Conservation (phyloP, 306 rosid species). For the Nissolia schottii region DNA sequence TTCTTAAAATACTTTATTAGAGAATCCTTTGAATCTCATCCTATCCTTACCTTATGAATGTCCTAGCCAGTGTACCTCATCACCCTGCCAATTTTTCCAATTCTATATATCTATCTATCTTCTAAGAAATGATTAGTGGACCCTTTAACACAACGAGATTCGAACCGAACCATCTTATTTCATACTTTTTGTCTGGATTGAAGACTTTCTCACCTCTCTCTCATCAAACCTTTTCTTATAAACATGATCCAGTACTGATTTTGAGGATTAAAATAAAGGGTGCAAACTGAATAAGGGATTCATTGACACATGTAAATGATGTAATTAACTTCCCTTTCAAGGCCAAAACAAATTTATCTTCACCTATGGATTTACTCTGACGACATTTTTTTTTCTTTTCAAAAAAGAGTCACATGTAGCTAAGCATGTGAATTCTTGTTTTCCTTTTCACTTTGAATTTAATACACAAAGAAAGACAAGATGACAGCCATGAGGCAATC, state of each 20-base stretch:
- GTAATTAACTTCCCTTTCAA: constrained; percentile 36
- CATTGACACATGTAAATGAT: too few relatives aligned
- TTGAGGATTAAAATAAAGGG: not conserved
- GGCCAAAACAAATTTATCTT: constrained; percentile 21
- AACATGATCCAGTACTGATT: not conserved
- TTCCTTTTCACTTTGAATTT: too few relatives aligned
- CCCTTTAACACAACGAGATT: not conserved
- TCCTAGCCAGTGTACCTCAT: not conserved
- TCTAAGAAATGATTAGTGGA: constrained; percentile 3
- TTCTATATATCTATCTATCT: too few relatives aligned
- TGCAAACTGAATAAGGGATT: not conserved
- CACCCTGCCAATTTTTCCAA: too few relatives aligned
- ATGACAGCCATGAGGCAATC: too few relatives aligned
- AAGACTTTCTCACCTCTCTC: not conserved
- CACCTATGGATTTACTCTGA: constrained; percentile 21
- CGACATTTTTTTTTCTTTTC: not conserved
- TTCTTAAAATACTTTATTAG: too few relatives aligned
- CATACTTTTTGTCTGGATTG: not conserved
- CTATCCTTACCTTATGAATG: not conserved
- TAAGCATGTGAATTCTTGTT: not conserved
- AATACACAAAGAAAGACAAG: not conserved
- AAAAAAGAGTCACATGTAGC: not conserved
- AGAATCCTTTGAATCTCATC: not conserved
- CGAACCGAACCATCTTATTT: not conserved
- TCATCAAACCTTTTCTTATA: not conserved